These are phyloP conservation scores for Leishmania arabica DNA, from an alignment of 208 protist species.

Conservation along the genomic window DNA sequence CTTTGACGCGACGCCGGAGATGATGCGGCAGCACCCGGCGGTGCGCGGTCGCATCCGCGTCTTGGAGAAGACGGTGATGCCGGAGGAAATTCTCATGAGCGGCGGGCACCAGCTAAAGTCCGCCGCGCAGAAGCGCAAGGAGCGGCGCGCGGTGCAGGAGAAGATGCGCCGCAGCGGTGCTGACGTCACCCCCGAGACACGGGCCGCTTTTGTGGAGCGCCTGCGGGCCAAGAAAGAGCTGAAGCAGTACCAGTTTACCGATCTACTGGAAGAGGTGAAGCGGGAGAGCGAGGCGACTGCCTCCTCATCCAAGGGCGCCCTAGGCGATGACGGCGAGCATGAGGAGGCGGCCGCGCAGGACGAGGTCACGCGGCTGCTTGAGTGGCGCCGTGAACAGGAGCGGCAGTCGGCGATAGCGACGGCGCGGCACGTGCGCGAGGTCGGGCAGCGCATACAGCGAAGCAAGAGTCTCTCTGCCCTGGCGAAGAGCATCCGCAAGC, in stretches of 20 bases:
- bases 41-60: conserved; percentile 71
- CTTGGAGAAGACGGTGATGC: conserved; percentile 80
- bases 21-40: conserved; percentile 86
- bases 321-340: neutral
- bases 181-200: conserved; percentile 31
- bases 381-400: conserved; percentile 47
- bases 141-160: conserved; percentile 74
- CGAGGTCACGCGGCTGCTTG: conserved; percentile 57
- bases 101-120: conserved; percentile 69
- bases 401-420: conserved; percentile 37
- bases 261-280: conserved; percentile 39
- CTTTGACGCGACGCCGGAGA: conserved; percentile 86
- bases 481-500: conserved; percentile 76
- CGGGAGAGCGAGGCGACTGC: neutral
- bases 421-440: conserved; percentile 66
- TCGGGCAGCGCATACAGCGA: conserved; percentile 83
- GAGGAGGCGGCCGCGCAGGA: conserved; percentile 31
- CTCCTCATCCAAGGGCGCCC: conserved; percentile 19
- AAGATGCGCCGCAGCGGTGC: conserved; percentile 47
- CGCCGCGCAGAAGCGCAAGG: conserved; percentile 62
- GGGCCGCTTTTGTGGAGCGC: conserved; percentile 43
- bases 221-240: conserved; percentile 58
- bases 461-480: conserved; percentile 76
- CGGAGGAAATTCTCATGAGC: conserved; percentile 79
- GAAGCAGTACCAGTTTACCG: conserved; percentile 68